Evolutionary conservation across 2,329 filamentous ascomycete genomes (phyloP).

Genomic region (Ascomycota sp.): DNA sequence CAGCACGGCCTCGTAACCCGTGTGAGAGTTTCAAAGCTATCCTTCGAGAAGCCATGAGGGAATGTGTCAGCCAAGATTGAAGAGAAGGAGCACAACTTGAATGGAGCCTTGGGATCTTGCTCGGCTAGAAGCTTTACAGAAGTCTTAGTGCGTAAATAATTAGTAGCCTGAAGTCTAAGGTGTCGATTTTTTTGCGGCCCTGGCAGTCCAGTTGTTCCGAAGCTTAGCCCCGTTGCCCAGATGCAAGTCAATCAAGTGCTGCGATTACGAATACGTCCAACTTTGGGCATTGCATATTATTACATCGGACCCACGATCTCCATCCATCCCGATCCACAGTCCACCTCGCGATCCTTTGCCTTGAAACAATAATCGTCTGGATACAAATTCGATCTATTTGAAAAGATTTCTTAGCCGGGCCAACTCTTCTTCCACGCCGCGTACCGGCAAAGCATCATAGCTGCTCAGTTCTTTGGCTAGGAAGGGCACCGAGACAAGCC

Average conservation of each 20-base stretch:
- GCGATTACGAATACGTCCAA: conserved; percentile 11
- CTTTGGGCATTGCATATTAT: neutral
- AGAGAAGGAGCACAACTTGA: conserved; percentile 30
- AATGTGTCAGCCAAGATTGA: conserved; percentile 18
- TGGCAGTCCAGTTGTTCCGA: conserved; percentile 13
- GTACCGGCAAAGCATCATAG: no score
- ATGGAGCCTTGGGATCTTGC: conserved; percentile 24
- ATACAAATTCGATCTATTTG: no score
- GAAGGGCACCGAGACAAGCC: no score
- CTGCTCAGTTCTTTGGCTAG: no score
- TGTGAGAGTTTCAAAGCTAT: conserved; percentile 87
- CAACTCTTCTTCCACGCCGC: no score
- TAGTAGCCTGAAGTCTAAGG: conserved; percentile 19
- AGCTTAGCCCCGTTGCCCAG: conserved; percentile 6
- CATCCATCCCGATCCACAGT: no score
- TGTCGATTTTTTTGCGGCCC: conserved; percentile 13
- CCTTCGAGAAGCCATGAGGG: conserved; percentile 83
- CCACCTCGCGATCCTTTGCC: no score
- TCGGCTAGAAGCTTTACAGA: conserved; percentile 24
- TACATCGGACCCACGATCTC: no score
- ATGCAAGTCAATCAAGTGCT: conserved; percentile 13
- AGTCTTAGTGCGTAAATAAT: conserved; percentile 8
- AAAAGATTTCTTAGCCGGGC: no score
- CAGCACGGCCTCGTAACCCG: conserved; percentile 72
- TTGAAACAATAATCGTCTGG: no score